Percentiles rank a stretch among this genome's conserved stretches.
Evolutionary conservation across 371 early-diverging fungal genomes (phyloP).

Genomic region (Mortierella sp.): DNA sequence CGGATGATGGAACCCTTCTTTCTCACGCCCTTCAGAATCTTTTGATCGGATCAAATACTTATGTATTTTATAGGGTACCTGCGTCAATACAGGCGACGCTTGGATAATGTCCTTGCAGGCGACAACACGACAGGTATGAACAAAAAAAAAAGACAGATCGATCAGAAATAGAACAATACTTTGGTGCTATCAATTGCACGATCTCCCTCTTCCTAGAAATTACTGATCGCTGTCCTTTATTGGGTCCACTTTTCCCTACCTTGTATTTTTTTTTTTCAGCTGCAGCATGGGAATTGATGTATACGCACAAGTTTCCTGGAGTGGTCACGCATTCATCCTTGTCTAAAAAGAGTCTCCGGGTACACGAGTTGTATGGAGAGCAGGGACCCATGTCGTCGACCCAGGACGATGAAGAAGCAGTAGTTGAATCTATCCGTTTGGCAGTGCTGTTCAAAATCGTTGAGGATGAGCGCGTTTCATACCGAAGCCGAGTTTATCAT

Average conservation of each 20-base stretch:
- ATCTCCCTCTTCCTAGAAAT: too few species aligned
- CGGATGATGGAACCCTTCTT: too few species aligned
- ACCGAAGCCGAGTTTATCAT: conserved; percentile 40
- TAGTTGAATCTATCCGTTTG: conserved; percentile 20
- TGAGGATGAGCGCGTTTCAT: conserved; percentile 28
- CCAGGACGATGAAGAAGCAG: neutral
- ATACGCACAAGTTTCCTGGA: conserved; percentile 44
- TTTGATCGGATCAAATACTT: too few species aligned
- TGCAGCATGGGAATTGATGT: conserved; percentile 46
- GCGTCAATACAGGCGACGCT: conserved; percentile 36
- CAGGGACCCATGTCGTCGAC: neutral
- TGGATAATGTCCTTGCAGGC: conserved; percentile 17
- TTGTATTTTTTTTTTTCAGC: neutral
- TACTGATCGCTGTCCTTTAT: too few species aligned
- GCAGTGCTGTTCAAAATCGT: conserved; percentile 39
- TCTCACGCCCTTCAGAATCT: too few species aligned
- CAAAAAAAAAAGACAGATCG: neutral
- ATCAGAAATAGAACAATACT: neutral
- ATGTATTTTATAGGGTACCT: conserved; percentile 16
- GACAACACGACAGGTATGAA: conserved; percentile 29
- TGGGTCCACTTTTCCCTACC: neutral
- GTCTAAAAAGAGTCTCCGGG: conserved; percentile 23
- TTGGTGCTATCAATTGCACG: too few species aligned
- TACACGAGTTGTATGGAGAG: neutral
- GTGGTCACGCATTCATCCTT: conserved; percentile 39